These are phyloP conservation scores for Phyllosticta citriasiana DNA, from an alignment of 2,329 filamentous ascomycete genomes.

Conservation along the genomic window DNA sequence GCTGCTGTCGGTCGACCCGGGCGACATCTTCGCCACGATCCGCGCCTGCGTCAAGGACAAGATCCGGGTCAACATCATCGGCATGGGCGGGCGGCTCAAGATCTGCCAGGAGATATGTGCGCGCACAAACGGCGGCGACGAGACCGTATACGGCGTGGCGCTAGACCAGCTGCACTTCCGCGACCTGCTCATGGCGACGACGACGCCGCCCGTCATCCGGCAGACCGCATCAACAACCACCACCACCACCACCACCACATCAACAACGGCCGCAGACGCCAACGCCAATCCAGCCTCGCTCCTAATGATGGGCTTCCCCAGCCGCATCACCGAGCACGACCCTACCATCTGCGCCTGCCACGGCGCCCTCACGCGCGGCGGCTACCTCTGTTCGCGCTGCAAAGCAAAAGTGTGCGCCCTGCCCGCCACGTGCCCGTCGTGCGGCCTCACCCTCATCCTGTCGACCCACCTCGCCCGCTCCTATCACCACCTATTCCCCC, in stretches of 20 bases:
- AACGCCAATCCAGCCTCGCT: conserved; percentile 43
- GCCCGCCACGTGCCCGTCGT: conserved; percentile 83
- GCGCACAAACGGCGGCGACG: conserved; percentile 77
- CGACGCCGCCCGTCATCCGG: conserved; percentile 78
- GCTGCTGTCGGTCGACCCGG: conserved; percentile 80
- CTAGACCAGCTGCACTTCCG: conserved; percentile 80
- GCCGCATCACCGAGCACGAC: conserved; percentile 62
- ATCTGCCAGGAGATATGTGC: conserved; percentile 83
- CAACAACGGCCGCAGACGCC: conserved; percentile 15
- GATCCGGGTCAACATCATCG: conserved; percentile 81
- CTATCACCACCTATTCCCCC: conserved; percentile 30
- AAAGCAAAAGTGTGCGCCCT: conserved; percentile 79
- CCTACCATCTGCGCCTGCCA: conserved; percentile 86
- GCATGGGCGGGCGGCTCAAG: conserved; percentile 81
- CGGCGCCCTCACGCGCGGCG: conserved; percentile 68
- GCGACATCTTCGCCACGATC: conserved; percentile 91
- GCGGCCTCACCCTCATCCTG: conserved; percentile 82
- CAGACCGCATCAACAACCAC: conserved; percentile 42
- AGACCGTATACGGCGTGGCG: conserved; percentile 68
- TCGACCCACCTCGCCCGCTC: conserved; percentile 51
- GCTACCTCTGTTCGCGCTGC: conserved; percentile 87
- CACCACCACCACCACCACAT: background rate
- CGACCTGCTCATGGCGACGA: conserved; percentile 79
- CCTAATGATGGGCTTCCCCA: conserved; percentile 97
- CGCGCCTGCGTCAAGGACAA: conserved; percentile 65